Evolutionary conservation across 2,329 filamentous ascomycete genomes (phyloP), one percentile per base, ranked within the genome.

Genomic region (Apiospora marii): DNA sequence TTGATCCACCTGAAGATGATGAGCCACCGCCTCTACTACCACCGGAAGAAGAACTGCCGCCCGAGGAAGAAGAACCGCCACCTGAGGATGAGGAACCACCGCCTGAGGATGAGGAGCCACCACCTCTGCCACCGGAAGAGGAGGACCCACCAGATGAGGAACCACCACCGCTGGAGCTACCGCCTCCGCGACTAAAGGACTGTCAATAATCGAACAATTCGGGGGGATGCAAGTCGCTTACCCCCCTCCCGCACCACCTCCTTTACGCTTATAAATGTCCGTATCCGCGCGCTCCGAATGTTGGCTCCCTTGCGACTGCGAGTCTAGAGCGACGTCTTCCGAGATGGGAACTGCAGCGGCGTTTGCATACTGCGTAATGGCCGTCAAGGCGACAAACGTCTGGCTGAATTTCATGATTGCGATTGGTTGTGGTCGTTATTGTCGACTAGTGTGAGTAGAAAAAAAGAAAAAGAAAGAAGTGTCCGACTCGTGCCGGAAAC

Each of bases 181-280:
- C 76, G 37, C 68, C 48, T 12, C 74, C 71, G 46, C 70, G 72
- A 43, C 73, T 71, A 46, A 70, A n/a, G n/a, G n/a, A n/a, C n/a
- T 68, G 70, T 67, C 53, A 58, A 71, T 46, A n/a, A 68, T 48
- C 3, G 30, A 13, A 6, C 4, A 12, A 3, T 68, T 44, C n/a
- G 37, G 24, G 10, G 5, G 4, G 30, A 8, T 24, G 19, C 68
- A 30, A 10, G 34, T 43, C 34, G 27, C 85, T 72, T 85, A 81
- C 24, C 85, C 83, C 68, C 88, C 87, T 14, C 87, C 82, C 12
- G 88, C 88, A 8, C 89, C 90, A 68, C 90, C 90, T 48, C 90
- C 90, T 77, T 88, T 88, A 74, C 90, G 86, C 83, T 90, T 91
- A 83, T 85, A 90, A 30, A 91, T 80, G 44, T 90, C 80, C 70